Base-by-base conservation (phyloP, 2,329 filamentous ascomycete species). In the Penicillium sp. region DNA sequence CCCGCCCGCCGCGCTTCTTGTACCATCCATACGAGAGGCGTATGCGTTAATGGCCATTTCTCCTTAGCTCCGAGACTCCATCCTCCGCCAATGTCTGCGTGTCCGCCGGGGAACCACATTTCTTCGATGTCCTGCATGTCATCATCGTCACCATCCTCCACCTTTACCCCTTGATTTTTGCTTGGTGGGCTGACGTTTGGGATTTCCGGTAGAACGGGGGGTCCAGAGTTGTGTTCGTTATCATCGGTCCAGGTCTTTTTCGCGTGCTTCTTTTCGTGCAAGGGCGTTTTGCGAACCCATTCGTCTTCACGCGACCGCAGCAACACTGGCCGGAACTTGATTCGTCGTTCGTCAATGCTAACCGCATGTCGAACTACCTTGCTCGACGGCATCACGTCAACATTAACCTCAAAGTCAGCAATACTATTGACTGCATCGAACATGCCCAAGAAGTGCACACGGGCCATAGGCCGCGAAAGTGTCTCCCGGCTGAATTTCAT, bases 401-500 rank as follows among this genome's bases (percentile, higher is more conserved):
- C 18, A 22, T 51, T 48, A 14, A 61, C 57, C 9, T 59, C 59
- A 35, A 69, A 64, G 18, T 62, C 53, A 0, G 61, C 59, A 2
- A 68, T 60, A 38, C 65, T 68, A 44, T 66, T 69, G 11, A 69
- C 66, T 0, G 65, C 65, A 40, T 69, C 66, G 22, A 68, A 69
- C 16, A 69, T 49, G 1, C 66, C 66, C 3, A 69, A 55, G 46
- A 68, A 69, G 16, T 65, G 52, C 10, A 66, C 58, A 2, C 52
- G 54, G 0, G 47, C 58, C 4, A 61, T 53, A 1, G 58, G 56
- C 3, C 63, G 64, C 22, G 64, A 50, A 7, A 92, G 92, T 0
- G 89, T 92, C 70, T 92, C 88, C n/a, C 89, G 82, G 65, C 92
- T 92, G 0, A 83, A 84, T 62, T 85, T 88, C 84, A 92, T 87